A percentile compares a stretch with the other conserved stretches of the same genome.
These are phyloP conservation scores for Saksenaea oblongispora DNA, from an alignment of 371 early-diverging fungal genomes.

Conservation along the genomic window DNA sequence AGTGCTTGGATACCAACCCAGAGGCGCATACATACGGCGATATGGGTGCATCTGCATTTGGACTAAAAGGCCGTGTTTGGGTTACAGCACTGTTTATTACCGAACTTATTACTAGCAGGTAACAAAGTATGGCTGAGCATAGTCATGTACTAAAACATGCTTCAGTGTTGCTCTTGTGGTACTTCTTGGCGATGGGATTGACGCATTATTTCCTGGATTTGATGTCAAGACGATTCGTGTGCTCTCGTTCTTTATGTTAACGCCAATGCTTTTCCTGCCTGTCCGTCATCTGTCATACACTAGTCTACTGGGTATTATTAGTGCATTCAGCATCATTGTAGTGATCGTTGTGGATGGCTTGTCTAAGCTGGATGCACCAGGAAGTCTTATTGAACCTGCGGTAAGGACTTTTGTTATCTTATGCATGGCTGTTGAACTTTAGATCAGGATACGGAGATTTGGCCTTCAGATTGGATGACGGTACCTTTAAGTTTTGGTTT, in stretches of 20 bases:
- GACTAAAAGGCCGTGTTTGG: slow-evolving; percentile 51
- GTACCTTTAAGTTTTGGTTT: slow-evolving; percentile 42
- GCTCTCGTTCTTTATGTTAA: slow-evolving; percentile 42
- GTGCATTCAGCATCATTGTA: slow-evolving; percentile 41
- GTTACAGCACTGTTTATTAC: slow-evolving; percentile 59
- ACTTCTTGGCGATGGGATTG: slow-evolving; percentile 44
- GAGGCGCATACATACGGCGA: slow-evolving; percentile 67
- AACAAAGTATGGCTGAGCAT: no score
- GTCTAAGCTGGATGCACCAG: slow-evolving; percentile 49
- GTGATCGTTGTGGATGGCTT: slow-evolving; percentile 55
- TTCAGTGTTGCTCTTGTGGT: slow-evolving; percentile 40
- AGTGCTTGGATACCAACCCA: slow-evolving; percentile 56
- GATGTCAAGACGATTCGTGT: slow-evolving; percentile 25
- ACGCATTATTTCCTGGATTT: slow-evolving; percentile 41
- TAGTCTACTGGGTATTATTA: slow-evolving; percentile 52
- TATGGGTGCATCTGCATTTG: slow-evolving; percentile 70
- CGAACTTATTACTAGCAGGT: slow-evolving; percentile 67
- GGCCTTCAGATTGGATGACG: slow-evolving; percentile 34
- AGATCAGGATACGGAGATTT: slow-evolving; percentile 26
- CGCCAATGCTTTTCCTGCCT: slow-evolving; percentile 51
- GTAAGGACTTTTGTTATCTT: slow-evolving; percentile 22
- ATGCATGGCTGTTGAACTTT: slow-evolving; percentile 13
- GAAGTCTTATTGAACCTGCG: slow-evolving; percentile 60
- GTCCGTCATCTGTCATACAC: slow-evolving; percentile 54
- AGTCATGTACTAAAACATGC: no score